A percentile compares a stretch with the other conserved stretches of the same genome.
These are phyloP conservation scores for Cyberlindnera misumaiensis DNA, from an alignment of 805 yeast species.

Conservation along the genomic window DNA sequence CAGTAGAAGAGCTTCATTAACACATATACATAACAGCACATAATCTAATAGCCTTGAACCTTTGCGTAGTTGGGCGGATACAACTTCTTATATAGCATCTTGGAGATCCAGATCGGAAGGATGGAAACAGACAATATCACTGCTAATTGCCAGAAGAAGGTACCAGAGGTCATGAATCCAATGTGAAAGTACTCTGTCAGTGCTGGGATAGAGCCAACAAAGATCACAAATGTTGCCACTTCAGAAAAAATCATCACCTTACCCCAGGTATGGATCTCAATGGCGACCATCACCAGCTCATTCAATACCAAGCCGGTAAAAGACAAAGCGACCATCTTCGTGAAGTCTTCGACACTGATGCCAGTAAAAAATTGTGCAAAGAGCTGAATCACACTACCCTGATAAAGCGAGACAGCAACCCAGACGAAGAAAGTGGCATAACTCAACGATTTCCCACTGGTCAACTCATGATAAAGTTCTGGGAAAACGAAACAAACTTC, in stretches of 20 bases:
- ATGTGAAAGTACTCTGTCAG: slow-evolving; percentile 83
- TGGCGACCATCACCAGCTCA: slow-evolving; percentile 88
- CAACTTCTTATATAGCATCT: slow-evolving; percentile 63
- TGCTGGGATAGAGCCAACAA: slow-evolving; percentile 73
- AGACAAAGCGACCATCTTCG: slow-evolving; percentile 77
- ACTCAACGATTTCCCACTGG: slow-evolving; percentile 80
- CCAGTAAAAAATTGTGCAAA: slow-evolving; percentile 74
- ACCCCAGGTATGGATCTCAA: slow-evolving; percentile 91
- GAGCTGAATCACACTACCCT: slow-evolving; percentile 81
- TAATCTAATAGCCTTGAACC: slow-evolving; percentile 63
- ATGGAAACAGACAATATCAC: slow-evolving; percentile 64
- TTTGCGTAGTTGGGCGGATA: slow-evolving; percentile 96
- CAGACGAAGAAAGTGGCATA: slow-evolving; percentile 85
- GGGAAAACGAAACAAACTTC: slow-evolving; percentile 86
- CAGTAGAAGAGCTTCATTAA: not conserved
- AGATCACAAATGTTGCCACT: slow-evolving; percentile 59
- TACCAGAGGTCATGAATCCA: slow-evolving; percentile 45
- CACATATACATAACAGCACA: slow-evolving; percentile 9
- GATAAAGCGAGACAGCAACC: slow-evolving; percentile 85
- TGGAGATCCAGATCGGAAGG: slow-evolving; percentile 85
- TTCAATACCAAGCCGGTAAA: slow-evolving; percentile 75
- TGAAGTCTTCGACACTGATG: slow-evolving; percentile 44
- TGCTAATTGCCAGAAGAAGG: slow-evolving; percentile 63
- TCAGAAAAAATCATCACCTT: slow-evolving; percentile 68
- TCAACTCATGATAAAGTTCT: slow-evolving; percentile 87